These are phyloP conservation scores for Asterophora parasitica DNA, from an alignment of 768 basidiomycete species.

Conservation along the genomic window DNA sequence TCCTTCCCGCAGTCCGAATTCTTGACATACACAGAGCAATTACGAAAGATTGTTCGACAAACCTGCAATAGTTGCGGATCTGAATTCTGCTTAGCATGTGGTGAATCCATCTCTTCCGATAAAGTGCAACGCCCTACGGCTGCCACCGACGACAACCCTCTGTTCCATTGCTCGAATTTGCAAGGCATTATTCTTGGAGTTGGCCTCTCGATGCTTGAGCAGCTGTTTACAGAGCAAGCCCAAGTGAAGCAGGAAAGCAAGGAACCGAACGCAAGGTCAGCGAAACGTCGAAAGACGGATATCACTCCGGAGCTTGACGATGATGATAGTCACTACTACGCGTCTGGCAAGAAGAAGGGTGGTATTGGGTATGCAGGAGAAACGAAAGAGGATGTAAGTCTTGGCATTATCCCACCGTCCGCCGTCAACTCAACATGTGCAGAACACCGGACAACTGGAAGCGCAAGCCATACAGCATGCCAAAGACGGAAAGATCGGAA, in stretches of 20 bases:
- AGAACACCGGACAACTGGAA: constrained; percentile 80
- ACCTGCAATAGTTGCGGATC: constrained; percentile 59
- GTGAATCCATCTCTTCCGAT: constrained; percentile 51
- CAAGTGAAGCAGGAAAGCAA: constrained; percentile 28
- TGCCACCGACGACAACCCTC: constrained; percentile 43
- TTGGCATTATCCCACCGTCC: neutral
- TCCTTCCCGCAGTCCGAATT: constrained; percentile 58
- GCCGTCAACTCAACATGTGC: constrained; percentile 4
- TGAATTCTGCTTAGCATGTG: constrained; percentile 72
- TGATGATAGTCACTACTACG: constrained; percentile 49
- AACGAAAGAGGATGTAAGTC: constrained; percentile 76
- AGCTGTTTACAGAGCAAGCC: constrained; percentile 55
- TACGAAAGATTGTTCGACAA: constrained; percentile 52
- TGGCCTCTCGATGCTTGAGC: constrained; percentile 83
- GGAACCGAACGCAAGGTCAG: constrained; percentile 33
- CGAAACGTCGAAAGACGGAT: constrained; percentile 44
- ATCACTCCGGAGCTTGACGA: constrained; percentile 34
- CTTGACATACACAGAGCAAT: constrained; percentile 58
- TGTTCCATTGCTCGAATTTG: constrained; percentile 88
- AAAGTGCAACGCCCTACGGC: constrained; percentile 40
- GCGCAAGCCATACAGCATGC: constrained; percentile 66
- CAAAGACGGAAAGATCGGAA: constrained; percentile 72
- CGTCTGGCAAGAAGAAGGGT: constrained; percentile 65
- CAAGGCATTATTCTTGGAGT: constrained; percentile 91
- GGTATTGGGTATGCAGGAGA: constrained; percentile 89